Evolutionary conservation across 805 yeast genomes (phyloP).

Genomic region (Saccharomycopsis fermentans): DNA sequence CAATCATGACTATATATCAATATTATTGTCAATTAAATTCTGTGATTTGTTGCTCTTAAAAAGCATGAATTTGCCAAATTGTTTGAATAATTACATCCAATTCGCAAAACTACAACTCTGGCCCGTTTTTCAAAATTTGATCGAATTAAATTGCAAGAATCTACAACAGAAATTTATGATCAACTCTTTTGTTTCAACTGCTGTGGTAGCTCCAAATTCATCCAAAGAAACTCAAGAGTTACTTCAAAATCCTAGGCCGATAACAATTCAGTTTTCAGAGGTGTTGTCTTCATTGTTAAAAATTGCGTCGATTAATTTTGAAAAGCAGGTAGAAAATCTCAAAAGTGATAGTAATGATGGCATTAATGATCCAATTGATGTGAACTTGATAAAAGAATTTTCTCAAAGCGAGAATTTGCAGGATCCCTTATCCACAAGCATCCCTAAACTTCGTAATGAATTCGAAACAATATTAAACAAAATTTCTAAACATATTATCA

Average conservation of each 20-base stretch:
- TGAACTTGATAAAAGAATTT: conserved; percentile 24
- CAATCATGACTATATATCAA: conserved; percentile 67
- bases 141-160: conserved; percentile 70
- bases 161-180: conserved; percentile 42
- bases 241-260: conserved; percentile 6
- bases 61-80: conserved; percentile 56
- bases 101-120: conserved; percentile 59
- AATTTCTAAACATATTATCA: conserved; percentile 30
- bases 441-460: conserved; percentile 63
- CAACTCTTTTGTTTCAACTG: conserved; percentile 10
- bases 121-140: conserved; percentile 74
- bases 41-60: conserved; percentile 52
- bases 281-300: conserved; percentile 62
- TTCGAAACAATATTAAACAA: conserved; percentile 73
- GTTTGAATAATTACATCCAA: conserved; percentile 67
- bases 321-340: neutral
- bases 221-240: neutral
- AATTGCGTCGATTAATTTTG: conserved; percentile 31
- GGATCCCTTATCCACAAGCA: conserved; percentile 70
- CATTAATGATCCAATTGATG: neutral
- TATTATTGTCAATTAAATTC: conserved; percentile 63
- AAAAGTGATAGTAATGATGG: neutral
- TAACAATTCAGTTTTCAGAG: conserved; percentile 75
- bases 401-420: conserved; percentile 21
- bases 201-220: neutral